These are phyloP conservation scores for Apiotrichum brassicae DNA, from an alignment of 1,284 basidiomycete species.

Conservation along the genomic window DNA sequence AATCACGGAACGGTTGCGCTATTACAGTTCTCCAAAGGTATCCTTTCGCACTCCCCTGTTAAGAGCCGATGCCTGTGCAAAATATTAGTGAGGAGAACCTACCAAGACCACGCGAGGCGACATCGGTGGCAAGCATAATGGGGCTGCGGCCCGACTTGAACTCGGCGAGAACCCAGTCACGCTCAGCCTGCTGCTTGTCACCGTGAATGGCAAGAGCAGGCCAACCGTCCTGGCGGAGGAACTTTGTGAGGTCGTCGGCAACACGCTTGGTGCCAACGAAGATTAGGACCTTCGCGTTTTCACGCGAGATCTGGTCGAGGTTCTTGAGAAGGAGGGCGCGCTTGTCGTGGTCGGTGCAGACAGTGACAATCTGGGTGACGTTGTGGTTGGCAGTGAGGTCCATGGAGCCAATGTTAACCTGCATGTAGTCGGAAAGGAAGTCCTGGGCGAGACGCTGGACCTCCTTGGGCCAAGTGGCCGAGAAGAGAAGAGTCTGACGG, in stretches of 20 bases:
- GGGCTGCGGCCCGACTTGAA: conserved; percentile 97
- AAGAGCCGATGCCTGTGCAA: conserved; percentile 23
- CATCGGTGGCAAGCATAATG: conserved; percentile 95
- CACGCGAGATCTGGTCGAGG: conserved; percentile 89
- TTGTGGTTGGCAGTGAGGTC: conserved; percentile 98
- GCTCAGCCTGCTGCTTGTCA: conserved; percentile 85
- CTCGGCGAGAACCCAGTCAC: conserved; percentile 97
- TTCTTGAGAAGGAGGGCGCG: conserved; percentile 93
- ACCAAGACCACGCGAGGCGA: conserved; percentile 99
- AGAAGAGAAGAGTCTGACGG: conserved; percentile 94
- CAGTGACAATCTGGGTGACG: conserved; percentile 91
- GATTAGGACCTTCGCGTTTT: conserved; percentile 98
- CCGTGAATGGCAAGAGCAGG: conserved; percentile 97
- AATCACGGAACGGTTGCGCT: conserved; percentile 11
- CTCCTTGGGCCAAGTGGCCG: conserved; percentile 99
- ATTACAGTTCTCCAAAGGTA: not conserved
- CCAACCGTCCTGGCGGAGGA: conserved; percentile 95
- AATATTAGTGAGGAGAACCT: conserved; percentile 53
- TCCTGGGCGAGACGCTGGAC: conserved; percentile 97
- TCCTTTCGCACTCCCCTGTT: conserved; percentile 3
- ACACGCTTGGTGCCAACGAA: conserved; percentile 97
- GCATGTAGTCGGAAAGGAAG: conserved; percentile 92
- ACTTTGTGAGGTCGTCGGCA: conserved; percentile 97
- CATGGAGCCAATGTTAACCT: conserved; percentile 98
- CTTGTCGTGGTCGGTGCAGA: conserved; percentile 98